phyloP scores from a whole-genome alignment of 768 basidiomycete species.

The Vararia minispora region DNA sequence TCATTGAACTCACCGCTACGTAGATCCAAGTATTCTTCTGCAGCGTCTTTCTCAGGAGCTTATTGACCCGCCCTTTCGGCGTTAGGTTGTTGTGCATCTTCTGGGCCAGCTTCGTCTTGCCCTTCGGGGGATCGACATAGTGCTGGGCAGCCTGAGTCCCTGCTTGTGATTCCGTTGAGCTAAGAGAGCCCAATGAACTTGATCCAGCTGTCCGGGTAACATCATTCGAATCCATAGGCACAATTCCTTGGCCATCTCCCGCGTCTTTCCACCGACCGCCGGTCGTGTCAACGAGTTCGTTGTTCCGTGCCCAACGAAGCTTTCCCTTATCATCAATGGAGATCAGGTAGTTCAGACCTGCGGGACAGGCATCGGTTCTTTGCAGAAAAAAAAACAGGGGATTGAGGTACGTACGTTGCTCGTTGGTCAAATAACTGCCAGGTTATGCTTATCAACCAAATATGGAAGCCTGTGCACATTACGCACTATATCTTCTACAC shows the following conservation, averaged over 20 bases:
- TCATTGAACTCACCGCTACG: constrained; percentile 35
- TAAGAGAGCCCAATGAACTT: constrained; percentile 13
- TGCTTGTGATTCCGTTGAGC: constrained; percentile 5
- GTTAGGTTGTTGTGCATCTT: constrained; percentile 36
- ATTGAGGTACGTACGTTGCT: constrained; percentile 32
- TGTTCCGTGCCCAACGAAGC: constrained; percentile 46
- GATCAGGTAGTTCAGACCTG: constrained; percentile 56
- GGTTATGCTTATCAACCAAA: no score
- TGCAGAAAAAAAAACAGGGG: not conserved
- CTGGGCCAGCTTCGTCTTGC: constrained; percentile 26
- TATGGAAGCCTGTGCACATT: no score
- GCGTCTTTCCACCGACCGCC: constrained; percentile 53
- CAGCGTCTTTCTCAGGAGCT: constrained; percentile 46
- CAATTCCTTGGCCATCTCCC: constrained; percentile 42
- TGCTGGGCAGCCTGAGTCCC: constrained; percentile 29
- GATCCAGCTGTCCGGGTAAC: constrained; percentile 15
- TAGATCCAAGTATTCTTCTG: constrained; percentile 60
- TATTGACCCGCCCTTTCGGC: constrained; percentile 37
- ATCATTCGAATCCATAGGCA: constrained; percentile 23
- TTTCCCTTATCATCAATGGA: constrained; percentile 41
- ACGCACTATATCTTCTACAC: no score
- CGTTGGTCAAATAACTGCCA: constrained; percentile 43
- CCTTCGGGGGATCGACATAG: constrained; percentile 25
- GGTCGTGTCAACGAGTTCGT: constrained; percentile 48
- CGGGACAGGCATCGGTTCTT: not conserved